These are phyloP conservation scores for Solanum hybrid DNA, from an alignment of 305 asterid genomes.

Conservation along the genomic window DNA sequence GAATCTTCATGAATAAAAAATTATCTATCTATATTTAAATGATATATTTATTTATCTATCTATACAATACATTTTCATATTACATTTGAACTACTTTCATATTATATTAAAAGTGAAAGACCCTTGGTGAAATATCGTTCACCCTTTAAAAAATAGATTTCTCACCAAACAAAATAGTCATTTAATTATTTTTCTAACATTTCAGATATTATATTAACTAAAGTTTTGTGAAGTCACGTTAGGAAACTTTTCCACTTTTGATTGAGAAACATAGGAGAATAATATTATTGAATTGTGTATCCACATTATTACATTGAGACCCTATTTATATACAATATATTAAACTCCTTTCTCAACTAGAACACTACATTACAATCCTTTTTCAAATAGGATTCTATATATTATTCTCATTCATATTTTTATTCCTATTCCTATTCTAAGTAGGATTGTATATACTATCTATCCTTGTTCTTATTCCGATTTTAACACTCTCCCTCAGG, in stretches of 20 bases:
- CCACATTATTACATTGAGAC: neutral
- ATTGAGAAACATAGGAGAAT: neutral
- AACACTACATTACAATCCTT: neutral
- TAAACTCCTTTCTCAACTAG: neutral
- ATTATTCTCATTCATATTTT: neutral
- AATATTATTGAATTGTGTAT: neutral
- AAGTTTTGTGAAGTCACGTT: neutral
- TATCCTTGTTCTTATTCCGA: no score
- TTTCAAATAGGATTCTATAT: neutral
- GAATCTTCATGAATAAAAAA: neutral
- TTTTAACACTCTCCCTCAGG: no score
- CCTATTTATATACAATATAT: neutral
- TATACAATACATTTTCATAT: neutral
- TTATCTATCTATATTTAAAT: neutral
- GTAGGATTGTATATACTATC: no score
- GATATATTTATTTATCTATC: neutral
- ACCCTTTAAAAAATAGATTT: neutral
- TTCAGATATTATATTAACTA: neutral
- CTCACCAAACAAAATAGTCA: neutral
- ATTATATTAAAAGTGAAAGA: neutral
- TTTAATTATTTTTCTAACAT: neutral
- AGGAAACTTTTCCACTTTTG: neutral
- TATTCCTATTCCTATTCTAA: neutral
- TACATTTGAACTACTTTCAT: neutral
- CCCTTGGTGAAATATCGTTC: neutral